phyloP scores from a whole-genome alignment of 2,329 filamentous ascomycete species.

The Fusarium sp. region DNA sequence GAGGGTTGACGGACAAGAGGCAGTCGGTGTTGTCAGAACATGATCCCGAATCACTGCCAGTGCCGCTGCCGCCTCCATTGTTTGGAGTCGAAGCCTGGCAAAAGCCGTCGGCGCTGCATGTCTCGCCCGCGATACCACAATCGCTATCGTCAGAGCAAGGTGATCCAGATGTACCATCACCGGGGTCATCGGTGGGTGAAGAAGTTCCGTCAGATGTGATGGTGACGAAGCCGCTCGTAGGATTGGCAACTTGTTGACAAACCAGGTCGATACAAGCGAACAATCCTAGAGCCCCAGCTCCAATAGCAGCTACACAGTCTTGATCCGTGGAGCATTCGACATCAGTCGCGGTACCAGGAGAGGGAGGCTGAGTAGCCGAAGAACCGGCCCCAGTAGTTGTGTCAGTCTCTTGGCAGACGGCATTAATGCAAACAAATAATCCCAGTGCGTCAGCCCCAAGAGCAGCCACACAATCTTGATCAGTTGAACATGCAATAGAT shows the following conservation, averaged over 20 bases:
- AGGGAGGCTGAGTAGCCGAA: neutral
- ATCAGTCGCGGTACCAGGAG: neutral
- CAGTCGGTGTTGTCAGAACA: constrained; percentile 23
- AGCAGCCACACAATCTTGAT: constrained; percentile 14
- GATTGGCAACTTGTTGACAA: constrained; percentile 14
- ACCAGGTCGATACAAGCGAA: constrained; percentile 17
- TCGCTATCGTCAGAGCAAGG: constrained; percentile 8
- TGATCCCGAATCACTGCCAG: neutral
- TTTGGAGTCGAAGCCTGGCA: neutral
- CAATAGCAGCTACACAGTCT: constrained; percentile 11
- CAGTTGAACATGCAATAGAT: constrained; percentile 2
- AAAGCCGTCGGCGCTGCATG: constrained; percentile 8
- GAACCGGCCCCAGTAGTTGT: neutral
- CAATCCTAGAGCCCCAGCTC: constrained; percentile 10
- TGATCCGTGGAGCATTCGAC: constrained; percentile 15
- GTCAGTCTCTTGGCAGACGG: constrained; percentile 11
- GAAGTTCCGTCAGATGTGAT: neutral
- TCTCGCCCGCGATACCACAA: constrained; percentile 16
- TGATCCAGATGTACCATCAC: neutral
- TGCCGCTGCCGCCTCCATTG: neutral
- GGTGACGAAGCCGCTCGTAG: constrained; percentile 19
- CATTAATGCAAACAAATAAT: constrained; percentile 7
- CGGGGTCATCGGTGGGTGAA: neutral
- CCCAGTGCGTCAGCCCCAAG: constrained; percentile 3
- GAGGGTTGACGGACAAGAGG: constrained; percentile 6